These are phyloP conservation scores for Dothidotthia symphoricarpi DNA, from an alignment of 2,329 filamentous ascomycete genomes.

Conservation along the genomic window DNA sequence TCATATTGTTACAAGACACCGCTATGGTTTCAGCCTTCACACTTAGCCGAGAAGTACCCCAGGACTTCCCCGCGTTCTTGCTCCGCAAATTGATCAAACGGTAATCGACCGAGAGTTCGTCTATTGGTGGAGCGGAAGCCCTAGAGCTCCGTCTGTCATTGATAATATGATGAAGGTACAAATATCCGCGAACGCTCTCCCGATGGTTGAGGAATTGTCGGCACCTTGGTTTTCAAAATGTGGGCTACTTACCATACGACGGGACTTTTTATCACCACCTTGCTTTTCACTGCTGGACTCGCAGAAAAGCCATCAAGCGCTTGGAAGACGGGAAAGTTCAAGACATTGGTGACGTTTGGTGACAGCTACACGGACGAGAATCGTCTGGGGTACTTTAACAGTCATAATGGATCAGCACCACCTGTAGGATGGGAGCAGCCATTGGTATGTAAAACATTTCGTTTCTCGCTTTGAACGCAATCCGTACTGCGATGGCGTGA, in stretches of 20 bases:
- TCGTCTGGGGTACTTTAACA: conserved; percentile 62
- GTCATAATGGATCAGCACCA: conserved; percentile 57
- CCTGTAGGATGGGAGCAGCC: conserved; percentile 59
- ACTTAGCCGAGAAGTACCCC: conserved; percentile 11
- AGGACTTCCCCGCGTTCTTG: conserved; percentile 11
- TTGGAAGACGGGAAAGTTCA: conserved; percentile 52
- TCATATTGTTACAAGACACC: no score
- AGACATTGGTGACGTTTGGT: conserved; percentile 67
- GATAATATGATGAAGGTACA: conserved; percentile 11
- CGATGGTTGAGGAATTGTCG: conserved; percentile 1
- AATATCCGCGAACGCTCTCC: conserved; percentile 9
- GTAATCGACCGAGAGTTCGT: conserved; percentile 12
- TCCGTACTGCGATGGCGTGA: no score
- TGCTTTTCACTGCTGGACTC: conserved; percentile 19
- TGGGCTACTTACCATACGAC: conserved; percentile 8
- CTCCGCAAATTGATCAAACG: no score
- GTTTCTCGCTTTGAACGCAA: no score
- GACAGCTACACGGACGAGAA: conserved; percentile 76
- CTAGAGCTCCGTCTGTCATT: conserved; percentile 6
- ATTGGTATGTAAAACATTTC: conserved; percentile 37
- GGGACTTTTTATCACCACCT: conserved; percentile 19
- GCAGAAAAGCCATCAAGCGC: conserved; percentile 11
- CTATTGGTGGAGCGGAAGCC: conserved; percentile 14
- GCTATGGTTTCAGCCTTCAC: conserved; percentile 13
- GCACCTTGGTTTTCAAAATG: conserved; percentile 14